Evolutionary conservation across 1,284 basidiomycete species (phyloP), one percentile per base, ranked within the genome.

Genomic region (Fomitopsis palustris): DNA sequence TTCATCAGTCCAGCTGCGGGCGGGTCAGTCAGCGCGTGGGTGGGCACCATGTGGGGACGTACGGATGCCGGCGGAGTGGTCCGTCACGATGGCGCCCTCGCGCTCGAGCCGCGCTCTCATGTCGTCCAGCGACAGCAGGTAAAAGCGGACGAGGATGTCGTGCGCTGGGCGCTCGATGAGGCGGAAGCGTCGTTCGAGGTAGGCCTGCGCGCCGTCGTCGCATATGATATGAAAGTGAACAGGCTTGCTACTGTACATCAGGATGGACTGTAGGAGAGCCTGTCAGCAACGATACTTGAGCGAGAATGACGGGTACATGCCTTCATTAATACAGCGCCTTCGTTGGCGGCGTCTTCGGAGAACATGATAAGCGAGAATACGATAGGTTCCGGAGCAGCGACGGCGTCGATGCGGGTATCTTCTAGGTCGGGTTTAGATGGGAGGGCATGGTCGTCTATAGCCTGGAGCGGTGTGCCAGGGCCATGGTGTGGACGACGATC

Each of bases 201-300:
- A 72, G 4, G 64, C 53, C 58, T 77, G 74, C 1, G 78, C 78
- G 8, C 54, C 63, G 29, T 77, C 72, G 61, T 81, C 78, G 60
- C 78, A 81, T 21, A 81, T 74, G 57, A 81, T 77, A 62, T 81
- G 79, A 57, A 81, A 75, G n/a, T 79, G 73, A 16, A 76, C 67
- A 17, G 80, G 77, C 38, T 69, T 70, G 21, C 74, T 74, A 49
- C 69, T 75, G 61, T 81, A 79, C 66, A 81, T 74, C 9, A 81
- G 63, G 53, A 78, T 77, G 29, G 79, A 77, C 79, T 81, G 62
- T n/a, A 33, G 37, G 12, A 29, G 37, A 10, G 23, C 7, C 41
- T 23, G 29, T 39, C 17, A 16, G 43, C 38, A 35, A 54, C 4
- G 19, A 45, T 14, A 55, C 29, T 23, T 4, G 16, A 42, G 21